phyloP scores from a whole-genome alignment of 2,329 filamentous ascomycete genomes.

The Fusarium haematococcum region DNA sequence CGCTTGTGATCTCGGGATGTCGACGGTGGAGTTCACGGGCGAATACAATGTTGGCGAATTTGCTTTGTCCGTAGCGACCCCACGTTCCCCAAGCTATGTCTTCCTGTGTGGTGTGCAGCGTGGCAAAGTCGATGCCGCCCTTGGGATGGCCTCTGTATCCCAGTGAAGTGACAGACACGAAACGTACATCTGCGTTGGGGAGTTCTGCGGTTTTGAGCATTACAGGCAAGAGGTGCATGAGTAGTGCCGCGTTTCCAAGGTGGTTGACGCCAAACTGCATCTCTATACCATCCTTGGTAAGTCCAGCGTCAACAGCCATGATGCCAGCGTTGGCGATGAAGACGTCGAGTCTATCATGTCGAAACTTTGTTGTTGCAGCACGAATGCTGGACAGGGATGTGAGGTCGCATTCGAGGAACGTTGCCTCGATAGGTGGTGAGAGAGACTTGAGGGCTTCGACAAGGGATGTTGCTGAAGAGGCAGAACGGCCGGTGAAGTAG shows the following conservation, averaged over 20 bases:
- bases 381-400: constrained; percentile 61
- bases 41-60: constrained; percentile 62
- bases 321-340: constrained; percentile 55
- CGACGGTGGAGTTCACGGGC: constrained; percentile 58
- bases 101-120: constrained; percentile 43
- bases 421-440: constrained; percentile 36
- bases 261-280: constrained; percentile 53
- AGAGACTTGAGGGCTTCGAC: constrained; percentile 46
- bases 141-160: constrained; percentile 43
- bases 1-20: constrained; percentile 55
- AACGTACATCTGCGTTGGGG: constrained; percentile 30
- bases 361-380: constrained; percentile 56
- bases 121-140: constrained; percentile 45
- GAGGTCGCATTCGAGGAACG: constrained; percentile 60
- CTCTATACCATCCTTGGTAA: constrained; percentile 51
- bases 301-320: constrained; percentile 43
- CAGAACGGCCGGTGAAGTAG: constrained; percentile 65
- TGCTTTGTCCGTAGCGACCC: constrained; percentile 63
- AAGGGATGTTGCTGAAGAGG: constrained; percentile 57
- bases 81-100: constrained; percentile 50
- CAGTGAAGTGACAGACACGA: constrained; percentile 45
- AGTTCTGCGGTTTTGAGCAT: constrained; percentile 37
- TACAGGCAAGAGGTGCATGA: constrained; percentile 49
- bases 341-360: constrained; percentile 55
- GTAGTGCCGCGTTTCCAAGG: constrained; percentile 46